Percentiles rank a stretch among this genome's conserved stretches.
These are phyloP conservation scores for Quercus wislizeni DNA, from an alignment of 306 rosid species.

Conservation along the genomic window DNA sequence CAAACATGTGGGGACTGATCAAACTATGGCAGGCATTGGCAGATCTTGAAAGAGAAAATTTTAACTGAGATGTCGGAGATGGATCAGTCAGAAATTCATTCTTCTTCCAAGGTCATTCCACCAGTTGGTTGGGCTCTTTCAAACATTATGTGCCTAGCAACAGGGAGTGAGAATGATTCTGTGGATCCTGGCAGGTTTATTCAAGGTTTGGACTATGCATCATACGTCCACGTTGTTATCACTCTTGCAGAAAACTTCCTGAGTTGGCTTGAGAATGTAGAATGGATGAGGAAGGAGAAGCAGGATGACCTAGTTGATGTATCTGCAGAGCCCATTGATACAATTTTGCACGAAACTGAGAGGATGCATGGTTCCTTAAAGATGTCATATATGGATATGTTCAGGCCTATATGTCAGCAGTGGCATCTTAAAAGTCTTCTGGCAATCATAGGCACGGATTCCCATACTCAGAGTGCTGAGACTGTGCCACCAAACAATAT, in stretches of 20 bases:
- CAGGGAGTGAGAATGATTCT: slow-evolving; percentile 48
- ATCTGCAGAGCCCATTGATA: slow-evolving; percentile 31
- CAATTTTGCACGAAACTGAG: slow-evolving; percentile 37
- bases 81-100: slow-evolving; percentile 40
- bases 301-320: slow-evolving; percentile 36
- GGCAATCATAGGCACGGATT: slow-evolving; percentile 39
- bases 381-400: slow-evolving; percentile 58
- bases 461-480: slow-evolving; percentile 23
- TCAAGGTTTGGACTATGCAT: slow-evolving; percentile 62
- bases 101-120: slow-evolving; percentile 54
- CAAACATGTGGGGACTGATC: slow-evolving; percentile 77
- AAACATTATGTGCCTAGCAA: slow-evolving; percentile 66
- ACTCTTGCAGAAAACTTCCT: slow-evolving; percentile 63
- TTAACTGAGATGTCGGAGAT: slow-evolving; percentile 56
- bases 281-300: slow-evolving; percentile 44
- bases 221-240: slow-evolving; percentile 59
- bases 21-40: slow-evolving; percentile 92
- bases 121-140: slow-evolving; percentile 95
- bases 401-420: slow-evolving; percentile 84
- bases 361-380: slow-evolving; percentile 40
- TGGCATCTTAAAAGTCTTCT: slow-evolving; percentile 86
- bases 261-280: slow-evolving; percentile 53
- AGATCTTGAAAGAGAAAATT: slow-evolving; percentile 77
- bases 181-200: slow-evolving; percentile 53
- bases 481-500: slow-evolving; percentile 31